These are phyloP conservation scores for Blastocystis sp. DNA, from an alignment of 352 stramenopile genomes.

Conservation along the genomic window DNA sequence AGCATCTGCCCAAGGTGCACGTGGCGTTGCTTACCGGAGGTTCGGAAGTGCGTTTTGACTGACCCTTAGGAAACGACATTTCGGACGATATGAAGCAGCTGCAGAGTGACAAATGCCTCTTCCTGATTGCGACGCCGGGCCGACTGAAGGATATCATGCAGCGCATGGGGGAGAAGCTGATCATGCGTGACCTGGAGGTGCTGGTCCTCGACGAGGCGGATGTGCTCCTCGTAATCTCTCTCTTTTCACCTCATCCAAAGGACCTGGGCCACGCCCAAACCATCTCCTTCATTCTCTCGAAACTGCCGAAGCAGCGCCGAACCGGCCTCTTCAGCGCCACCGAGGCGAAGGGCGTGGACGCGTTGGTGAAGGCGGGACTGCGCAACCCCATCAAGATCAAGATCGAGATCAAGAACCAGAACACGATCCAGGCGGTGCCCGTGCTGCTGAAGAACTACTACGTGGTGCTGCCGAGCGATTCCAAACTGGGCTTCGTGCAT, in stretches of 20 bases:
- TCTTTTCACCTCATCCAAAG: conserved; percentile 77
- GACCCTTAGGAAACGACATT: conserved; percentile 71
- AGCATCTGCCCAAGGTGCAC: conserved; percentile 72
- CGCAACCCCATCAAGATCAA: conserved; percentile 95
- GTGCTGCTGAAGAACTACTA: conserved; percentile 89
- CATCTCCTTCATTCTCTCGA: conserved; percentile 81
- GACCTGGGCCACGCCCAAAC: conserved; percentile 67
- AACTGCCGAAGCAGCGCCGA: conserved; percentile 91
- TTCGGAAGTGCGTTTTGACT: conserved; percentile 77
- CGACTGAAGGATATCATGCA: conserved; percentile 83
- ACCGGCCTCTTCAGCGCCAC: conserved; percentile 87
- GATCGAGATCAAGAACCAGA: conserved; percentile 83
- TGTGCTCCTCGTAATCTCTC: conserved; percentile 82
- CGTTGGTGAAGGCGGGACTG: conserved; percentile 89
- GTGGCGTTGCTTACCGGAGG: conserved; percentile 84
- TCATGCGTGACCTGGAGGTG: conserved; percentile 80
- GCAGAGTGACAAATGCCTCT: conserved; percentile 71
- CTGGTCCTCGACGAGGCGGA: conserved; percentile 99
- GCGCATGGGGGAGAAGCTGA: conserved; percentile 75
- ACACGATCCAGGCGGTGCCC: conserved; percentile 76
- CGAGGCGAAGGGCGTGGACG: conserved; percentile 85
- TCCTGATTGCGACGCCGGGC: conserved; percentile 82
- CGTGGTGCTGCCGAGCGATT: conserved; percentile 85
- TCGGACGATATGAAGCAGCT: conserved; percentile 55
- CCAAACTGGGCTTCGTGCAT: conserved; percentile 79